phyloP scores from a whole-genome alignment of 139 green algal species.

The Tetratostichococcus sp. region DNA sequence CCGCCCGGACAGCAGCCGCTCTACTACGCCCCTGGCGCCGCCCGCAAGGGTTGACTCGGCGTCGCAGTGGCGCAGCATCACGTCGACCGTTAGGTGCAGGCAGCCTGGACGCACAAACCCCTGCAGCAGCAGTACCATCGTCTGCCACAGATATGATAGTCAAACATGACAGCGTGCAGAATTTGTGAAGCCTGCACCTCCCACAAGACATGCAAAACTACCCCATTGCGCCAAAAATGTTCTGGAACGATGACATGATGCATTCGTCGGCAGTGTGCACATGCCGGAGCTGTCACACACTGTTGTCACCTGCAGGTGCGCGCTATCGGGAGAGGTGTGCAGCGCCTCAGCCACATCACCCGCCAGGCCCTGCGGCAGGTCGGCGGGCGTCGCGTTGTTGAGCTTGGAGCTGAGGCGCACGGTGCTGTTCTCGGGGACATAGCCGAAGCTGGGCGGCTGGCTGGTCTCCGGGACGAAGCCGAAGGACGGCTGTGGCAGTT shows the following conservation, averaged over 20 bases:
- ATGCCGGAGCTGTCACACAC: too few species aligned
- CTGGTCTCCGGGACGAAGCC: background rate
- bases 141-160: background rate
- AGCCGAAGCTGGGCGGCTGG: background rate
- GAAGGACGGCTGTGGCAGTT: background rate
- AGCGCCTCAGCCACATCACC: background rate
- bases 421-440: background rate
- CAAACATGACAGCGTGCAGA: too few species aligned
- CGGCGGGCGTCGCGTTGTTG: background rate
- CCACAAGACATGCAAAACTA: too few species aligned
- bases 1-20: background rate
- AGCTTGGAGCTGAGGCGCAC: background rate
- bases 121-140: constrained; percentile 11
- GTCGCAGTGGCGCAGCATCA: background rate
- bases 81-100: constrained; percentile 16
- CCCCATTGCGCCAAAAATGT: too few species aligned
- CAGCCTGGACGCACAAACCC: constrained; percentile 23
- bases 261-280: too few species aligned
- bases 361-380: background rate
- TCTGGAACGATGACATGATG: too few species aligned
- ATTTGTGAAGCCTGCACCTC: too few species aligned
- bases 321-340: background rate
- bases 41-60: background rate
- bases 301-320: background rate
- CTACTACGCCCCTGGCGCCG: background rate